Evolutionary conservation across 208 protist species (phyloP).

Genomic region (Wallacemonas sp.): DNA sequence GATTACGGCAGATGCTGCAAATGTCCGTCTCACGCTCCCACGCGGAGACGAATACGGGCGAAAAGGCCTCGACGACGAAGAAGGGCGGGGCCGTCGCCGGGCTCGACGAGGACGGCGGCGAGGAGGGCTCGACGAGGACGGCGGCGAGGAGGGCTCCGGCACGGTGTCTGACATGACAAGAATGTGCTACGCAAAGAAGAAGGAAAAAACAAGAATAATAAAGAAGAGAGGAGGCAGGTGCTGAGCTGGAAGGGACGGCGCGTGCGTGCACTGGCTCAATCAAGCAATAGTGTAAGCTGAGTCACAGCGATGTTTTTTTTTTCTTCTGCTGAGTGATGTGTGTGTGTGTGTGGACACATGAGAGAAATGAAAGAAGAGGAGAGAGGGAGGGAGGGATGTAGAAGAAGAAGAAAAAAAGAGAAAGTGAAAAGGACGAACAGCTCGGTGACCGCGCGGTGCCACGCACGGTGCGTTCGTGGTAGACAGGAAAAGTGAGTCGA

Average conservation of each 20-base stretch:
- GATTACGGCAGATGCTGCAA: conserved; percentile 98
- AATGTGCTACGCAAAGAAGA: background rate
- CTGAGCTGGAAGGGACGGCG: no score
- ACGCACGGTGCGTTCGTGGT: no score
- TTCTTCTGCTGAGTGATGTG: no score
- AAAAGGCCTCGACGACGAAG: conserved; percentile 92
- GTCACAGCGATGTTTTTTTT: background rate
- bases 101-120: background rate
- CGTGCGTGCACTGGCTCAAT: background rate
- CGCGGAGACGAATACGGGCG: conserved; percentile 94
- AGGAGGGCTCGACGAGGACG: no score
- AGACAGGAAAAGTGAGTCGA: no score
- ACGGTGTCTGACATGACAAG: no score
- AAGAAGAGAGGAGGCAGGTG: background rate
- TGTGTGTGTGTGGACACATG: background rate
- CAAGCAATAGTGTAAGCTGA: background rate
- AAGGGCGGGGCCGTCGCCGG: background rate
- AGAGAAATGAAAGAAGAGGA: background rate
- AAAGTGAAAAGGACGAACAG: background rate
- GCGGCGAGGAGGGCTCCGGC: no score
- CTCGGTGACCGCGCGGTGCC: no score
- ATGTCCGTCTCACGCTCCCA: conserved; percentile 96
- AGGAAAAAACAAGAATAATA: background rate
- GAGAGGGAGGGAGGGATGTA: background rate
- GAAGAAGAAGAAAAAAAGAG: background rate